phyloP scores from a whole-genome alignment of 2,329 filamentous ascomycete genomes.

The Diaporthe aspalathi region DNA sequence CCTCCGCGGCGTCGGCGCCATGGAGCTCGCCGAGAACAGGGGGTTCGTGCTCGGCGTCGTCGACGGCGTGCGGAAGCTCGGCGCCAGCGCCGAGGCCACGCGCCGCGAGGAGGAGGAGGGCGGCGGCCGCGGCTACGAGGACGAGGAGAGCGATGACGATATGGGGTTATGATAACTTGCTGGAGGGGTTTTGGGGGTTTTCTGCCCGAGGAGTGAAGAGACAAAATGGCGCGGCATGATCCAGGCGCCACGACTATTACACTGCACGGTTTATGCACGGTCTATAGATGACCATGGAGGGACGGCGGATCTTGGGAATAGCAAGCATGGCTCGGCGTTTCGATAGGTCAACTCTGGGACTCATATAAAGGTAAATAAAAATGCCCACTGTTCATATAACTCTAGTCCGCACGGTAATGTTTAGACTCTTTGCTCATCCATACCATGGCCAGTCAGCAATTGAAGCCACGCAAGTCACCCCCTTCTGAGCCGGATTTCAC shows the following conservation, averaged over 20 bases:
- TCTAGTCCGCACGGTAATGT: neutral
- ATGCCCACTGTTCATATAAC: conserved; percentile 3
- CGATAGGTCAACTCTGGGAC: conserved; percentile 26
- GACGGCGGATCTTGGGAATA: conserved; percentile 7
- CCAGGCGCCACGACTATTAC: conserved; percentile 23
- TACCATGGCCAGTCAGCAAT: neutral
- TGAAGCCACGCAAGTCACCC: neutral
- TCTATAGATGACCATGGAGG: neutral
- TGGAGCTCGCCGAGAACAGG: conserved; percentile 91
- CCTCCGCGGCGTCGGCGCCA: conserved; percentile 82
- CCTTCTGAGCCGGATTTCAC: no score
- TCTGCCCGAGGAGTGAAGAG: no score
- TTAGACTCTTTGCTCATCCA: neutral
- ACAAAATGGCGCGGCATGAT: neutral
- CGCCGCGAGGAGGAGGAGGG: conserved; percentile 80
- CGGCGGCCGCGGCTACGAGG: conserved; percentile 69
- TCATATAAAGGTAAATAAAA: conserved; percentile 33
- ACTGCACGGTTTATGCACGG: conserved; percentile 26
- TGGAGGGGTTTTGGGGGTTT: no score
- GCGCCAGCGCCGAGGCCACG: conserved; percentile 81
- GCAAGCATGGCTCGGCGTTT: conserved; percentile 39
- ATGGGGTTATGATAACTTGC: conserved; percentile 53
- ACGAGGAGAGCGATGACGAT: conserved; percentile 67
- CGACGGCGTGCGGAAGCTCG: conserved; percentile 87
- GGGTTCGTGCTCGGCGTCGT: conserved; percentile 87